phyloP scores from a whole-genome alignment of 108 stramenopile genomes.

The Aurantiochytrium sp. region DNA sequence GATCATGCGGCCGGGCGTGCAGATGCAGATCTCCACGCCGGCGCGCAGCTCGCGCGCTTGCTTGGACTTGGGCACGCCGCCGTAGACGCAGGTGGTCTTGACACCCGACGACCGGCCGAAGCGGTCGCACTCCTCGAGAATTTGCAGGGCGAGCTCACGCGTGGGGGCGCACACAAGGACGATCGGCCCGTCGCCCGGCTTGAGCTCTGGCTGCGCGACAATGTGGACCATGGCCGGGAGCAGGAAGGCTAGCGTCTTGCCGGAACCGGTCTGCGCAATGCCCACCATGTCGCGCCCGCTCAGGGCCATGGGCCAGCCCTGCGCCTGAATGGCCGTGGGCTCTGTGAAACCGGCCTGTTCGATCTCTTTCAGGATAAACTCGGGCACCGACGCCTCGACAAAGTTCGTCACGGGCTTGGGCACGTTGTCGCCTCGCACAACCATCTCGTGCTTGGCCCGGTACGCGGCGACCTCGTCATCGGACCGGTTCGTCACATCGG shows the following conservation, averaged over 20 bases:
- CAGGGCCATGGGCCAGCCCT: conserved; percentile 99
- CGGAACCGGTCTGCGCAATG: conserved; percentile 85
- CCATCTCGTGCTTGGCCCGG: conserved; percentile 78
- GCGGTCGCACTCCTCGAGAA: conserved; percentile 98
- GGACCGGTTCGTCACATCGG: conserved; percentile 78
- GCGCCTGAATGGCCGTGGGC: conserved; percentile 96
- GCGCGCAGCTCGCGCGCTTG: conserved; percentile 63
- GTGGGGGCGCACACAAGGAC: conserved; percentile 94
- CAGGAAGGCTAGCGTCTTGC: conserved; percentile 95
- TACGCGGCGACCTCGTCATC: conserved; percentile 75
- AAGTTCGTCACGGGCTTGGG: conserved; percentile 94
- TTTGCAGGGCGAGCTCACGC: conserved; percentile 97
- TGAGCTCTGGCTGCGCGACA: conserved; percentile 94
- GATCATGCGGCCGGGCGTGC: conserved; percentile 95
- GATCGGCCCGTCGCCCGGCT: conserved; percentile 97
- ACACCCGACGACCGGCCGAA: conserved; percentile 87
- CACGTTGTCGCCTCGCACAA: conserved; percentile 73
- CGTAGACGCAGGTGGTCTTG: conserved; percentile 97
- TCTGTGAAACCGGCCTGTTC: conserved; percentile 85
- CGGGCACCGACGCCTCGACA: conserved; percentile 91
- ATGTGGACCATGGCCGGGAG: conserved; percentile 98
- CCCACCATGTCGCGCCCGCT: conserved; percentile 95
- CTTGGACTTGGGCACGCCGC: conserved; percentile 85
- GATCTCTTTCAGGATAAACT: conserved; percentile 88
- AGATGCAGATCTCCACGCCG: conserved; percentile 95